Base-by-base conservation (phyloP, 352 stramenopile species). In the Aphanomyces astaci region DNA sequence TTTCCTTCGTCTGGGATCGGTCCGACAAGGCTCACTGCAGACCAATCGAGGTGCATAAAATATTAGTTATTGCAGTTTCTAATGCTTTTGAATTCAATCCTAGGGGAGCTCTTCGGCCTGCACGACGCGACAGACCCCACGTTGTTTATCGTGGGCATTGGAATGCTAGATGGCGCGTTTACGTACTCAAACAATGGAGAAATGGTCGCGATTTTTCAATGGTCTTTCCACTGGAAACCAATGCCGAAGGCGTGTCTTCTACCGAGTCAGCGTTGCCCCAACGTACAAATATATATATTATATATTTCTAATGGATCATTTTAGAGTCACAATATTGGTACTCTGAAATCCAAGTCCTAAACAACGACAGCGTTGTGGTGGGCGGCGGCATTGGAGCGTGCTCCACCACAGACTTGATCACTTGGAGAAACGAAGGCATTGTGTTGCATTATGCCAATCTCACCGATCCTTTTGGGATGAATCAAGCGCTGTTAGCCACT, bases 371-470 rank as follows among this genome's bases (percentile, higher is more conserved):
- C 4, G 15, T 4, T 39, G 60, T 64, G 30, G 22, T 46, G 25
- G 13, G 22, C 40, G 93, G 91, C 22, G 92, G 86, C 1, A 84
- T 99, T 15, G 94, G 87, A 24, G 89, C 92, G 4, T 99, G 95
- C 72, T 98, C 91, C 3, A 98, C 90, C 22, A 69, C 85, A 49
- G 93, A 98, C 72, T 88, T 51, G 2, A 75, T 94, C 1, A 85
- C 89, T 3, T 98, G 92, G 93, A 82, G 87, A 31, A 97, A 98
- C 63, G 94, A 98, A 87, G 96, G 96, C 11, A 83, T 97, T 33
- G 88, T 98, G 83, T 73, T 98, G 3, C 87, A 98, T 60, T 98
- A 96, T 68, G 74, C 53, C 0, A 98, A 98, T 66, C 73, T 99
- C 3, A 96, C 90, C 0, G 89, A 98, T 70, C 94, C 96, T 0